Percentiles rank a stretch among this genome's conserved stretches.
These are phyloP conservation scores for Tausonia pullulans DNA, from an alignment of 1,284 basidiomycete species.

Conservation along the genomic window DNA sequence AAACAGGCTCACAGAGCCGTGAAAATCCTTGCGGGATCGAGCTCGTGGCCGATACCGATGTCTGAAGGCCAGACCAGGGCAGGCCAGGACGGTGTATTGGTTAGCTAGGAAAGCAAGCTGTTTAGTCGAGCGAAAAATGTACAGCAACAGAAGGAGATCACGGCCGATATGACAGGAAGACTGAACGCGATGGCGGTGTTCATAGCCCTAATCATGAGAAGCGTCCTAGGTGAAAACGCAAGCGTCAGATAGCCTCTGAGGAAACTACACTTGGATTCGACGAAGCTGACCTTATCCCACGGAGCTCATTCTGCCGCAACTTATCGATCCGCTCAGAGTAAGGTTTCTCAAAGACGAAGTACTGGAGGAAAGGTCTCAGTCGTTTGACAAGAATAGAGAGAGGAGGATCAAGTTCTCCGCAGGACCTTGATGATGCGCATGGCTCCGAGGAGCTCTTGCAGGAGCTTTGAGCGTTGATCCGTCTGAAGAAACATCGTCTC, in stretches of 20 bases:
- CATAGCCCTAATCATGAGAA: slow-evolving; percentile 11
- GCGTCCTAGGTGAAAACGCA: neutral
- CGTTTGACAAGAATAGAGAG: neutral
- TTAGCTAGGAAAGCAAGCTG: no score
- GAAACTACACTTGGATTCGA: neutral
- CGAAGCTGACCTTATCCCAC: neutral
- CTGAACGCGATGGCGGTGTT: slow-evolving; percentile 13
- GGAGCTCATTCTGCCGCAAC: neutral
- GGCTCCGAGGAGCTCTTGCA: slow-evolving; percentile 14
- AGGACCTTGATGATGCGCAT: slow-evolving; percentile 10
- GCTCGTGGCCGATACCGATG: slow-evolving; percentile 9
- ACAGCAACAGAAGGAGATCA: slow-evolving; percentile 10
- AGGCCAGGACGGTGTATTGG: no score
- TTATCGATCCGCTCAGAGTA: slow-evolving; percentile 8
- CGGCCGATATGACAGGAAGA: slow-evolving; percentile 8
- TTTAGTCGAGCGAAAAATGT: neutral
- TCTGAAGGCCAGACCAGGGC: neutral
- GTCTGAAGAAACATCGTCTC: neutral
- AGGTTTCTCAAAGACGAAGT: slow-evolving; percentile 9
- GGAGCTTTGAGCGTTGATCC: slow-evolving; percentile 10
- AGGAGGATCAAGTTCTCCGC: neutral
- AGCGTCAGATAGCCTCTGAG: neutral
- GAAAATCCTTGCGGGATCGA: slow-evolving; percentile 5
- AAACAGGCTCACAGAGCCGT: slow-evolving; percentile 1
- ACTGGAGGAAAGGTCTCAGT: neutral